Base-by-base conservation (phyloP, 176 grass and related monocot species). In the Oryza punctata region DNA sequence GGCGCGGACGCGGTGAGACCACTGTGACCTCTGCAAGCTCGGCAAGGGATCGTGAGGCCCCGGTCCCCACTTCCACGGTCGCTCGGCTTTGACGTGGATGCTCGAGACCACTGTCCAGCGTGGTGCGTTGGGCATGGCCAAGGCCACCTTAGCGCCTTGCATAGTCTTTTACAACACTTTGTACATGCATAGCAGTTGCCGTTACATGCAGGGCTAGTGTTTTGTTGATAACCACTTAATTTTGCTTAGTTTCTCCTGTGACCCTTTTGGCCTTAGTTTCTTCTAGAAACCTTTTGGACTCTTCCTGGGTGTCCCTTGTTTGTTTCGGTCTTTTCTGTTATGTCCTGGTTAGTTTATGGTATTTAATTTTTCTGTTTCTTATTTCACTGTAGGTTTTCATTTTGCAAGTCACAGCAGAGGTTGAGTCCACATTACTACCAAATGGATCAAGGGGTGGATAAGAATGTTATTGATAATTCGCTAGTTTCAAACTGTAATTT, bases 361-460 rank as follows among this genome's bases (percentile, higher is more conserved):
- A 32, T 14, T 72, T 65, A 89, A 18, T 38, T 85, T 65, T 70
- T 12, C 52, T 3, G 43, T 78, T 5, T 43, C 18, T 24, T 30
- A 32, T 69, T 32, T 44, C 18, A 4, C 1, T 86, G 61, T 68
- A 90, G 88, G 74, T 78, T 82, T 25, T 67, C 7, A 68, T 84
- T 45, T 65, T 69, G 16, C 73, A 57, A 68, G 72, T 67, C 6
- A 7, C 6, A 45, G 4, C 9, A 60, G 71, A 3, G 13, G 63
- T n/a, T 49, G 45, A 60, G 18, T 72, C 73, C 10, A 67, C 29
- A 19, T 33, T 85, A 73, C 1, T 25, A 37, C 3, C 33, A 25
- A 25, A n/a, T 3, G 6, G 71, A 57, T 13, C 47, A 69, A 33
- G 28, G 19, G 19, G 37, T 24, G 38, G 47, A 79, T 64, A 79